Base-by-base conservation (phyloP, 169 alveolate species). In the Besnoitia besnoiti region DNA sequence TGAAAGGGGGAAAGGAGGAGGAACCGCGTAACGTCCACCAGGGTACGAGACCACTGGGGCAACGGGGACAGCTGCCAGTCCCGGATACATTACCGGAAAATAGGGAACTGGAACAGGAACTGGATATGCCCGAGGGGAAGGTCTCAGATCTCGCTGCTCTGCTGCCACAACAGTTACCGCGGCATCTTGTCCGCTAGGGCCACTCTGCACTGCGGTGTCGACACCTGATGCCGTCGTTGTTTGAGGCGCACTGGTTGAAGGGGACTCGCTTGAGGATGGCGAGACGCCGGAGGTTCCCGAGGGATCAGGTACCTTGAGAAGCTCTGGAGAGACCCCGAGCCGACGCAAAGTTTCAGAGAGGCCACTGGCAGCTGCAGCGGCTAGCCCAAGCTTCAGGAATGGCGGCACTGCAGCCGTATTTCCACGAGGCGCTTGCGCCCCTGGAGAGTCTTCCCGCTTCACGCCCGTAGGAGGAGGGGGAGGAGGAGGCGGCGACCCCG, bases 1-100 rank as follows among this genome's bases (percentile, higher is more conserved):
- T 73, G 84, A 73, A 21, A 73, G 84, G 0, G 49, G 84, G 33
- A 37, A 73, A 12, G 84, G 49, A 37, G 84, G 84, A 33, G 84
- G 84, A 10, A 73, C 84, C 8, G 84, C 46, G 0, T 30, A 0
- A 0, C 84, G 84, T 73, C 84, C 84, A 51, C 14, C 67, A 73
- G 40, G 10, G 33, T 39, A 33, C 24, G 44, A 27, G 27, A 44
- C 46, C 30, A 33, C 84, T 73, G 84, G 84, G 46, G 84, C 46
- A 73, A 21, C 84, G 84, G 40, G 7, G 84, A 7, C 49, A 37
- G 84, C 46, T n/a, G 84, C 46, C 42, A 73, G 27, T 12, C 33
- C 84, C 19, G 84, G 84, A 39, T 73, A 73, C 84, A 73, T n/a
- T 0, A 24, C 84, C 19, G 84, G 40, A 55, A 14, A 55, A 73